These are phyloP conservation scores for Arabidopsis lyrata DNA, from an alignment of 441 rosid species.

Conservation along the genomic window DNA sequence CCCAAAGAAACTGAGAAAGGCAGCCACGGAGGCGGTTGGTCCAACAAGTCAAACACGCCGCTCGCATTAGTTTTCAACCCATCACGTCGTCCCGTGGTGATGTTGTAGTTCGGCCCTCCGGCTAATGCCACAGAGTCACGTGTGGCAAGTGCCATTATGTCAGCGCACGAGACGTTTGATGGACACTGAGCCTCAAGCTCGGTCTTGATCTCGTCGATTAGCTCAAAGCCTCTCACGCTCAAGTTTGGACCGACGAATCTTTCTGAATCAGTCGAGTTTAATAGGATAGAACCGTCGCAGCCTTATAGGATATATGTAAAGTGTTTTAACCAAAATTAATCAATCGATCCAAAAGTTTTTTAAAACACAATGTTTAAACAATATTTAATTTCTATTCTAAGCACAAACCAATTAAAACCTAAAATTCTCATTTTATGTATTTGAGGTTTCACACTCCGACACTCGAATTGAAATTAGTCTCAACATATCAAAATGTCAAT, in stretches of 20 bases:
- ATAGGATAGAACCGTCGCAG: conserved; percentile 73
- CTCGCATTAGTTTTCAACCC: conserved; percentile 48
- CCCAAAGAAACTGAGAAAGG: conserved; percentile 37
- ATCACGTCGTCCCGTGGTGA: conserved; percentile 71
- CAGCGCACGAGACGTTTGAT: conserved; percentile 65
- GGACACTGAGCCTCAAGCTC: conserved; percentile 64
- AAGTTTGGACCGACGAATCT: conserved; percentile 58
- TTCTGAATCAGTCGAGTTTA: conserved; percentile 62
- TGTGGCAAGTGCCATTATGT: conserved; percentile 65
- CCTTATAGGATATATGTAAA: conserved; percentile 46
- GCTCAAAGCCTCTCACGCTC: conserved; percentile 65
- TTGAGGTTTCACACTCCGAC: neutral
- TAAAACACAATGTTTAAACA: neutral
- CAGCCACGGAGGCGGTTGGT: conserved; percentile 48
- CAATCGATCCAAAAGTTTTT: neutral
- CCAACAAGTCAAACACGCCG: conserved; percentile 47
- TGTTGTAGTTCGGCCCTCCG: conserved; percentile 56
- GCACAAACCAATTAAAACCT: neutral
- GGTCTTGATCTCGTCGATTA: conserved; percentile 62
- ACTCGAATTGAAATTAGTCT: neutral
- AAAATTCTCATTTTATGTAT: neutral
- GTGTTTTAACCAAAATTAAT: neutral
- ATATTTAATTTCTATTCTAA: no score
- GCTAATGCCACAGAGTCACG: conserved; percentile 63
- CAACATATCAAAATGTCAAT: conserved; percentile 6